These are phyloP conservation scores for Aristolochia contorta DNA, from an alignment of 164 flowering plant species.

Conservation along the genomic window DNA sequence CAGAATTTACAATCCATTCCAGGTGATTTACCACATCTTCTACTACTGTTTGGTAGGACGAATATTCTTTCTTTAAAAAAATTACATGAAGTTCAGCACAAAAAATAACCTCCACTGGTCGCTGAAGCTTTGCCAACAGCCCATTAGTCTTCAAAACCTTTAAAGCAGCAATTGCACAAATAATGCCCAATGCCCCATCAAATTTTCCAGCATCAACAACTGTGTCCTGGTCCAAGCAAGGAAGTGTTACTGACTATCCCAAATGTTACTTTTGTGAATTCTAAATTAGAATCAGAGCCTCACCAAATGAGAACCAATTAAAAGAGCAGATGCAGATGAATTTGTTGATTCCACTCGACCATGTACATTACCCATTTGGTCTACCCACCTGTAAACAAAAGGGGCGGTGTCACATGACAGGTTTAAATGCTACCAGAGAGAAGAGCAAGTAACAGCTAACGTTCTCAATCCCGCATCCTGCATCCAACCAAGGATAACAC, in stretches of 20 bases:
- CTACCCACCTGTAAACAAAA: conserved; percentile 71
- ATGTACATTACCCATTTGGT: conserved; percentile 88
- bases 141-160: conserved; percentile 62
- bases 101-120: conserved; percentile 80
- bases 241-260: conserved; percentile 3
- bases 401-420: neutral
- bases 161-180: conserved; percentile 76
- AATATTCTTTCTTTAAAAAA: neutral
- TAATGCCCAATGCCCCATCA: conserved; percentile 88
- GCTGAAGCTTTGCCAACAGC: conserved; percentile 35
- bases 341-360: conserved; percentile 76
- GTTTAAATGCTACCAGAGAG: neutral
- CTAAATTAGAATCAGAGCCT: conserved; percentile 5
- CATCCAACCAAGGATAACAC: conserved; percentile 73
- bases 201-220: conserved; percentile 96
- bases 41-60: neutral
- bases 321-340: conserved; percentile 54
- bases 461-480: conserved; percentile 92
- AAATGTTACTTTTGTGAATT: neutral
- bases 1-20: neutral
- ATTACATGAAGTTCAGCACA: neutral
- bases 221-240: conserved; percentile 55
- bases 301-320: conserved; percentile 97
- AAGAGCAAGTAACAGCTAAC: conserved; percentile 29
- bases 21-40: neutral